Base-by-base conservation (phyloP, 2,329 filamentous ascomycete genomes). In the Microsporum audouinii region DNA sequence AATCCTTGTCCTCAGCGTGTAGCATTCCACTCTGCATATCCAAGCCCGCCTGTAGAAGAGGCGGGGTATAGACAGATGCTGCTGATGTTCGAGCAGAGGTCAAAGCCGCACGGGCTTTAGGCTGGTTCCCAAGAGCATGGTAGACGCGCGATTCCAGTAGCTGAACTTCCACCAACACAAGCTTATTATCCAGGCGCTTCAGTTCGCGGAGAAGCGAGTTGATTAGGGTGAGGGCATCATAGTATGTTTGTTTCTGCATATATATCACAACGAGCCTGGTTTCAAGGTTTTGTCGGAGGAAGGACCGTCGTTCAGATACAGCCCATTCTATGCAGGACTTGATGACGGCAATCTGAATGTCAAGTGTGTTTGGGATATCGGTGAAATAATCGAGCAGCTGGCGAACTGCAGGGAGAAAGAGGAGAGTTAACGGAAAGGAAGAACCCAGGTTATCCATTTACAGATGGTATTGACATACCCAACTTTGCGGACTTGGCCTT, bases 271-370 rank as follows among this genome's bases (percentile, higher is more conserved):
- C 94, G 62, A 99, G 87, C 65, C 94, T 88, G 62, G 92, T 95
- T 81, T 99, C 91, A 72, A 99, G 89, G 76, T 95, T 96, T 80
- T 99, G 94, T 68, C 94, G 91, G 68, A 99, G 84, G 82, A 99
- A 99, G 63, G 90, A 89, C 72, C 94, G 88, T 69, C 91, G 88
- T 79, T 97, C 91, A 59, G 89, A 88, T 60, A 92, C 89, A 57
- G 94, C 94, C 94, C 94, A 99, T 79, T 97, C 92, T 85, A 99
- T 99, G 80, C 91, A 97, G 77, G 94, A 96, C 78, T 96, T 96
- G 71, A 94, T 99, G 70, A 96, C 90, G 74, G 86, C 80, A 74
- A 96, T 91, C 79, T 99, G 94, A 72, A 87, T 89, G 74, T 99
- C 94, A 79, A 88, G 88, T 69, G 90, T 94, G 77, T 96, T 88